Evolutionary conservation across 2,329 filamentous ascomycete genomes (phyloP), one percentile per base, ranked within the genome.

Genomic region (Akanthomyces muscarius): DNA sequence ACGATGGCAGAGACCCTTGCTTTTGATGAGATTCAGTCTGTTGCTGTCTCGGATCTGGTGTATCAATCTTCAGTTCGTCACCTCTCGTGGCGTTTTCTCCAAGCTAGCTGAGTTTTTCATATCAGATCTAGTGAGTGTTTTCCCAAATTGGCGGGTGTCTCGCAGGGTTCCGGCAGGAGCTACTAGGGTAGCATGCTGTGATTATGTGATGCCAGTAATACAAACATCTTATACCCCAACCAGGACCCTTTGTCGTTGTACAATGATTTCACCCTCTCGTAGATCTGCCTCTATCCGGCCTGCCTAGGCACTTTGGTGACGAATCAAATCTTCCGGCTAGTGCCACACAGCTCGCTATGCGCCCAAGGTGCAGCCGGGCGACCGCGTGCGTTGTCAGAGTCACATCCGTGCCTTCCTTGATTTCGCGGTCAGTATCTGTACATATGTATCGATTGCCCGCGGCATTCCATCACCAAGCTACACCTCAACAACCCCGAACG

Each of bases 221-320:
- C 25, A 18, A n/a, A 6, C 28, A 50, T 45, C 45, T 59, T 50
- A 50, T 50, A 38, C 38, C 21, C 28, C 25, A 58, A 41, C 54
- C 6, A 21, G n/a, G n/a, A 44, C 42, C 44, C 55, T 23, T 25
- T 42, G 44, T 14, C 28, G 30, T 57, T 7, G 21, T n/a, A 38
- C 55, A 58, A 50, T 59, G 56, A 50, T 50, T 41, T 41, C 55
- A 58, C 25, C 44, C 45, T 41, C 21, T 25, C 30, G 56, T 50
- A 50, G 45, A 59, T 59, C 56, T 59, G 18, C 33, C 56, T 38
- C 4, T 30, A 28, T 50, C 53, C 16, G 30, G 30, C 28, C 33
- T 25, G 14, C 33, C 25, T 14, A 11, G 36, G n/a, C 8, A 42
- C 38, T 33, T 28, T 11, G 8, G 23, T n/a, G 21, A 50, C 56